Percentiles rank a stretch among this genome's conserved stretches.
These are phyloP conservation scores for Colletotrichum abscissum DNA, from an alignment of 2,329 filamentous ascomycete species.

Conservation along the genomic window DNA sequence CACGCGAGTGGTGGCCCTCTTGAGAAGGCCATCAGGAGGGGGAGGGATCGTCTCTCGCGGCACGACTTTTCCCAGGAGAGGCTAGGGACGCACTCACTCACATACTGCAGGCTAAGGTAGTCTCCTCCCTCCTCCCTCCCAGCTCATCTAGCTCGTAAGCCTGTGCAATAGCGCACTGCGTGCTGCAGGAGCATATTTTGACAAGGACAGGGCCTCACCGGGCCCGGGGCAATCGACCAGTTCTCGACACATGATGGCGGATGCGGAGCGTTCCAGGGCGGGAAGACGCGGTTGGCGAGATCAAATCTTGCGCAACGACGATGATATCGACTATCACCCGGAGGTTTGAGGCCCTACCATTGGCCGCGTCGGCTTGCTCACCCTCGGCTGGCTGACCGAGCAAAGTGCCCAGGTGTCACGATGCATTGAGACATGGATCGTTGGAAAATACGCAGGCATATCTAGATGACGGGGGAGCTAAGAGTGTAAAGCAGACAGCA, in stretches of 20 bases:
- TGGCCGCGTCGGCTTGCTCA: slow-evolving; percentile 23
- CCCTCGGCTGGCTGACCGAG: slow-evolving; percentile 25
- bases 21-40: neutral
- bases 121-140: neutral
- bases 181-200: slow-evolving; percentile 11
- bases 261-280: slow-evolving; percentile 28
- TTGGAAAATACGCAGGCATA: neutral
- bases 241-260: slow-evolving; percentile 20
- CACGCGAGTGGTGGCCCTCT: neutral
- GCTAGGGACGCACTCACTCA: neutral
- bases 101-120: neutral
- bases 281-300: slow-evolving; percentile 34
- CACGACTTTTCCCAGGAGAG: neutral
- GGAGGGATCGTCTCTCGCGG: neutral
- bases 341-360: neutral
- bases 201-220: slow-evolving; percentile 20
- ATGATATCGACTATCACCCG: neutral
- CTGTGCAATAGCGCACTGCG: neutral
- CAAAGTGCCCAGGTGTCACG: neutral
- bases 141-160: neutral
- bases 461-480: neutral
- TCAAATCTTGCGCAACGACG: slow-evolving; percentile 32
- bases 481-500: neutral
- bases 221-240: neutral
- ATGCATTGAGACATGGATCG: neutral